Evolutionary conservation across 2,329 filamentous ascomycete genomes (phyloP).

Genomic region (Aspergillus aculeatus): DNA sequence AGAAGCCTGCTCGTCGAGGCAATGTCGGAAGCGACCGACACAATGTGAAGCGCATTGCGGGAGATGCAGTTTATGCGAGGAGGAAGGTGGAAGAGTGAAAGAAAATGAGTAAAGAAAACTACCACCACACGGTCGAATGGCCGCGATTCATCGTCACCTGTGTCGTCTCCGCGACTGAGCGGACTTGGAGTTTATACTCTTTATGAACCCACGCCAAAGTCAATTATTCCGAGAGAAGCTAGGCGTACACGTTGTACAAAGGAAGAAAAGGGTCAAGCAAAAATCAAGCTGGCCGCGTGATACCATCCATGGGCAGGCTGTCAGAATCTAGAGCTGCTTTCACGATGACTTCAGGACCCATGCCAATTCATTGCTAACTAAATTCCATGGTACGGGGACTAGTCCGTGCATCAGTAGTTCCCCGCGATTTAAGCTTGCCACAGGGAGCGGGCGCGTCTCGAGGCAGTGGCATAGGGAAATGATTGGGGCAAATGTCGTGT

Average conservation of each 20-base stretch:
- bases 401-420: constrained; percentile 11
- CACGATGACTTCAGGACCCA: constrained; percentile 29
- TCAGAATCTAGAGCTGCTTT: constrained; percentile 23
- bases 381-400: constrained; percentile 25
- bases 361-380: constrained; percentile 18
- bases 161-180: background rate
- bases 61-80: background rate
- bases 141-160: background rate
- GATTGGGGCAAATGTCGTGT: constrained; percentile 6
- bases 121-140: background rate
- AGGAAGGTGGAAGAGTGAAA: background rate
- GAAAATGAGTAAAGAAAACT: background rate
- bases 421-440: constrained; percentile 18
- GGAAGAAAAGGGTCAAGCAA: constrained; percentile 16
- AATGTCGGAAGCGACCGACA: constrained; percentile 15
- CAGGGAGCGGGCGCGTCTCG: constrained; percentile 13
- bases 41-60: constrained; percentile 19
- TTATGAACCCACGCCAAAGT: background rate
- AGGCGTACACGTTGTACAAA: constrained; percentile 11
- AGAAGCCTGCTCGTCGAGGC: constrained; percentile 13
- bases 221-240: constrained; percentile 19
- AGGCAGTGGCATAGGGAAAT: constrained; percentile 8
- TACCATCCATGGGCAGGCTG: constrained; percentile 17
- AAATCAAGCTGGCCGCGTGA: constrained; percentile 26
- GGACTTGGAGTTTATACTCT: constrained; percentile 24